Evolutionary conservation across 371 early-diverging fungal species (phyloP).

Genomic region (Gilbertella persicaria): DNA sequence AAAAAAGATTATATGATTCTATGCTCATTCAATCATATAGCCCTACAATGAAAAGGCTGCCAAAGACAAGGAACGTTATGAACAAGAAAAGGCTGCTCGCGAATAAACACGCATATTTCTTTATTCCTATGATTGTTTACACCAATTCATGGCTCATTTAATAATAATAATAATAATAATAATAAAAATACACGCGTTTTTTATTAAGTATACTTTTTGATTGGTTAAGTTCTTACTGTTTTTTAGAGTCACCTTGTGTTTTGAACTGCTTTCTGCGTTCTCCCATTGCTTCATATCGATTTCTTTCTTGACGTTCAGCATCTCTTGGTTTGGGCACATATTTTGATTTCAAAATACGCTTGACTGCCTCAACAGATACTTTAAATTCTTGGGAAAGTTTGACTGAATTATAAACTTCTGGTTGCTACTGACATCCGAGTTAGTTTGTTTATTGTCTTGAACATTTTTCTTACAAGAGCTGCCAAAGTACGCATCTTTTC

Average conservation of each 20-base stretch:
- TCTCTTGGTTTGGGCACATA: slow-evolving; percentile 23
- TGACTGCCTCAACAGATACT: slow-evolving; percentile 38
- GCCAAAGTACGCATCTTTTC: slow-evolving; percentile 29
- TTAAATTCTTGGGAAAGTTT: slow-evolving; percentile 32
- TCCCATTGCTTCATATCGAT: slow-evolving; percentile 41
- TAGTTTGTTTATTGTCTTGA: neutral
- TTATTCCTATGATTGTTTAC: neutral
- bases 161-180: too few species aligned
- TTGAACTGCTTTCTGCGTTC: slow-evolving; percentile 24
- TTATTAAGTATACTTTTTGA: neutral
- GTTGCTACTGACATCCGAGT: slow-evolving; percentile 23
- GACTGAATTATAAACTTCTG: slow-evolving; percentile 22
- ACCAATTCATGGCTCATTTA: neutral
- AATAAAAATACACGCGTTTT: neutral
- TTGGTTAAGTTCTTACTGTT: too few species aligned
- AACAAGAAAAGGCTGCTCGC: slow-evolving; percentile 60
- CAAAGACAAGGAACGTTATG: slow-evolving; percentile 75
- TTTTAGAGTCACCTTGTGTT: too few species aligned
- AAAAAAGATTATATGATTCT: neutral
- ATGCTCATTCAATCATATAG: slow-evolving; percentile 12
- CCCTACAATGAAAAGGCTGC: slow-evolving; percentile 58
- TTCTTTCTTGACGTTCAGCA: slow-evolving; percentile 37
- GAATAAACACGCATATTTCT: neutral
- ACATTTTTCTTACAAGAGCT: slow-evolving; percentile 18
- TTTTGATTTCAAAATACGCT: slow-evolving; percentile 42